Evolutionary conservation across 371 early-diverging fungal species (phyloP), one percentile per base, ranked within the genome.

Genomic region (Mucor racemosus): DNA sequence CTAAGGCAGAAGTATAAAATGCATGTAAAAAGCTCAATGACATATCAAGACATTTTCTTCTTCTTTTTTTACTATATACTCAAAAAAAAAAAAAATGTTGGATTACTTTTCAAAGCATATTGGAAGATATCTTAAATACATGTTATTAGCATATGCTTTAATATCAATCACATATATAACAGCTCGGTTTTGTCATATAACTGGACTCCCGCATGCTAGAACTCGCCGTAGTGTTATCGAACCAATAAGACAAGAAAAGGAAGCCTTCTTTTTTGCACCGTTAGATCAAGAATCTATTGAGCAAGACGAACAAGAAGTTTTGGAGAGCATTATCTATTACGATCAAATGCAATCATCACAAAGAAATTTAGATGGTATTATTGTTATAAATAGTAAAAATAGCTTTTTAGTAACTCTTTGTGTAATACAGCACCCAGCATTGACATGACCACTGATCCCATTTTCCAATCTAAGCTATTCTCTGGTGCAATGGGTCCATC

Each of bases 401-500:
- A 26, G 26, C 26, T 26, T 26, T 26, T 26, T 26, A 26, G 26
- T 26, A 26, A 26, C 26, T 26, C 26, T 26, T 26, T 26, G 26
- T 26, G 26, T 26, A 26, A 26, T 26, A 26, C 21, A 50, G 19
- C 11, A 38, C 59, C 60, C 40, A 21, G 26, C 26, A 50, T 26
- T 50, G 50, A 50, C 11, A 56, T 50, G 19, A 48, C 19, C n/a
- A 26, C 66, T 17, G 81, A 82, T 59, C 76, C 78, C 17, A 75
- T 82, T 54, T 64, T 81, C 46, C 67, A 80, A 53, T 81, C 84
- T 36, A 87, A 87, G 60, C 66, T 78, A 8, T 87, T 80, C 62
- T 74, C 76, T 26, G 79, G 81, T 19, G 69, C 82, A 0, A 81
- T 87, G 81, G 81, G 84, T 34, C 85, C 85, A 26, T 78, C 84